These are phyloP conservation scores for Calonectria hongkongensis DNA, from an alignment of 2,329 filamentous ascomycete species.

Conservation along the genomic window DNA sequence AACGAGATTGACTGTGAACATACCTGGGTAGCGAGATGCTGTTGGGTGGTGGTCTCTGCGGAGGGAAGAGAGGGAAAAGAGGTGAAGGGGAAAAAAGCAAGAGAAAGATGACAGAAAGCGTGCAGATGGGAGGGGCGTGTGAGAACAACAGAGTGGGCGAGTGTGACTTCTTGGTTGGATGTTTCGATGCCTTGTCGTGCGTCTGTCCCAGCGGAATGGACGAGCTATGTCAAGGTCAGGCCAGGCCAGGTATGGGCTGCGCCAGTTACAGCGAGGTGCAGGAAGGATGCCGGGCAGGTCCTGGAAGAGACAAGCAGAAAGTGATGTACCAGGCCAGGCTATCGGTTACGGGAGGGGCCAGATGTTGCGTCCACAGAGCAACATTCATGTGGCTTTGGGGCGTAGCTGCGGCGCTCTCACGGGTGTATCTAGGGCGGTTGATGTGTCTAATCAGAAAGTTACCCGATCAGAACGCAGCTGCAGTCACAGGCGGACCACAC, in stretches of 20 bases:
- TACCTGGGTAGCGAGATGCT: conserved; percentile 21
- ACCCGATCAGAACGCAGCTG: conserved; percentile 25
- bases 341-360: conserved; percentile 34
- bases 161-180: conserved; percentile 30
- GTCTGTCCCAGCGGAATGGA: conserved; percentile 50
- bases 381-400: conserved; percentile 36
- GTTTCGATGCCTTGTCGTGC: conserved; percentile 38
- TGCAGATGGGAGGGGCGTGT: conserved; percentile 30
- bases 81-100: conserved; percentile 19
- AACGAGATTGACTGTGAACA: conserved; percentile 3
- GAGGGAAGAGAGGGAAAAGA: conserved; percentile 20
- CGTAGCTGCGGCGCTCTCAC: conserved; percentile 36
- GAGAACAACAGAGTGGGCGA: conserved; percentile 27
- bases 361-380: conserved; percentile 26
- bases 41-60: conserved; percentile 18
- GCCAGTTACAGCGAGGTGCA: conserved; percentile 34
- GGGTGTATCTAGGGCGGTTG: conserved; percentile 32
- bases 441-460: conserved; percentile 14
- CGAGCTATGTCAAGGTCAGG: conserved; percentile 49
- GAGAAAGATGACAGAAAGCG: conserved; percentile 23
- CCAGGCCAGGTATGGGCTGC: conserved; percentile 49
- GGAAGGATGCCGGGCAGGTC: conserved; percentile 27
- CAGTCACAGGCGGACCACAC: conserved; percentile 23
- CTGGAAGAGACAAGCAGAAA: conserved; percentile 24
- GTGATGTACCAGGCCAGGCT: conserved; percentile 34